Conservation (phyloP, 2,329 filamentous ascomycete species). For the Xylariaceae sp. region DNA sequence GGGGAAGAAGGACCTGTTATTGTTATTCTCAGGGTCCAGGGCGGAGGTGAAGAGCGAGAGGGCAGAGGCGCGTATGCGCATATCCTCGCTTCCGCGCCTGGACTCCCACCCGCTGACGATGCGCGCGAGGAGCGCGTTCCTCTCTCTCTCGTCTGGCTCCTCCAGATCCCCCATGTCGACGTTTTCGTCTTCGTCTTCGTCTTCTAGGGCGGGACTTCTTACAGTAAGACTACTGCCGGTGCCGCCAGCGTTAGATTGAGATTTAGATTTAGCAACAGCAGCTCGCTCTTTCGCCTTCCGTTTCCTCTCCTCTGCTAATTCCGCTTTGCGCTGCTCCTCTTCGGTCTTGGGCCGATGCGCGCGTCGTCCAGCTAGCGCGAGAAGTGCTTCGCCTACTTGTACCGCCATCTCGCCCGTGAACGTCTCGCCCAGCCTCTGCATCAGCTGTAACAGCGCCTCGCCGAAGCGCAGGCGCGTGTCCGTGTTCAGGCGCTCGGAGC, state of each 20-base stretch:
- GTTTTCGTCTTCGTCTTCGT: conserved; percentile 15
- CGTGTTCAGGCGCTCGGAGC: conserved; percentile 50
- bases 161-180: conserved; percentile 14
- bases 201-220: no score
- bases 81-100: conserved; percentile 60
- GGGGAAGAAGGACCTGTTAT: conserved; percentile 51
- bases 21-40: no score
- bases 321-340: conserved; percentile 47
- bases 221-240: no score
- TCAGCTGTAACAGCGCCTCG: conserved; percentile 59
- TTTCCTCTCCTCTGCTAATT: conserved; percentile 41
- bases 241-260: no score
- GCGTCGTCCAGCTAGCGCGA: conserved; percentile 60
- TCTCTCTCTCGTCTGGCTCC: conserved; percentile 35
- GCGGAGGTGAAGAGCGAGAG: conserved; percentile 58
- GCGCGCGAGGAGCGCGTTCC: conserved; percentile 46
- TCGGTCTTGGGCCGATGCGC: conserved; percentile 56
- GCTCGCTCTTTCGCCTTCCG: conserved; percentile 5
- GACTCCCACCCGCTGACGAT: conserved; percentile 66
- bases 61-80: conserved; percentile 64
- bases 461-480: conserved; percentile 64
- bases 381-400: conserved; percentile 51
- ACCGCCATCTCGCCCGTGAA: conserved; percentile 50
- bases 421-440: conserved; percentile 53
- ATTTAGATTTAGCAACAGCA: no score